Conservation (phyloP, 164 flowering plant species). For the Piper longum region DNA sequence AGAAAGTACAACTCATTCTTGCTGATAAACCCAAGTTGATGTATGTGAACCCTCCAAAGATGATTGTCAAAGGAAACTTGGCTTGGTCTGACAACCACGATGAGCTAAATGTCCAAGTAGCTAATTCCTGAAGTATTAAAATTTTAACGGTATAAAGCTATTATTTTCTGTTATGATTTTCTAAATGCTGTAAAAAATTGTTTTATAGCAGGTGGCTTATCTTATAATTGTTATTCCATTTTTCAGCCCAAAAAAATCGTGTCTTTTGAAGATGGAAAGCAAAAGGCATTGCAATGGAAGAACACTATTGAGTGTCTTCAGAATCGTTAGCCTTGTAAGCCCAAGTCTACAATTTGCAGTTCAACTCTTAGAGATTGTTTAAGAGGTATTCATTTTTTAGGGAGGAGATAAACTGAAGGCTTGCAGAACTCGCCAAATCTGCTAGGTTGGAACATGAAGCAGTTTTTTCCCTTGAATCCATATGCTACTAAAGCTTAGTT, state of each 20-base stretch:
- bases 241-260: slow-evolving; percentile 84
- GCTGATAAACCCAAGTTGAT: slow-evolving; percentile 91
- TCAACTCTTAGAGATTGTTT: no score
- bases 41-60: slow-evolving; percentile 79
- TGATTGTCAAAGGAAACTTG: slow-evolving; percentile 65
- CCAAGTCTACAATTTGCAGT: no score
- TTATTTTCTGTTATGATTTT: neutral
- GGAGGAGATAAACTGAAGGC: no score
- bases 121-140: slow-evolving; percentile 68
- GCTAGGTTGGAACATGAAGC: no score
- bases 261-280: slow-evolving; percentile 84
- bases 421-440: no score
- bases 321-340: slow-evolving; percentile 31
- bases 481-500: no score
- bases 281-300: slow-evolving; percentile 90
- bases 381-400: no score
- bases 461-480: no score
- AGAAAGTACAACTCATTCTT: slow-evolving; percentile 97
- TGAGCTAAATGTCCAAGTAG: slow-evolving; percentile 73
- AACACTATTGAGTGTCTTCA: slow-evolving; percentile 88
- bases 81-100: slow-evolving; percentile 81
- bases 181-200: neutral
- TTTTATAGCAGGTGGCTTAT: neutral
- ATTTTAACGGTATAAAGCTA: slow-evolving; percentile 53
- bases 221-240: no score